Evolutionary conservation across 176 grass and related monocot species (phyloP).

Genomic region (Aegilops tauschii): DNA sequence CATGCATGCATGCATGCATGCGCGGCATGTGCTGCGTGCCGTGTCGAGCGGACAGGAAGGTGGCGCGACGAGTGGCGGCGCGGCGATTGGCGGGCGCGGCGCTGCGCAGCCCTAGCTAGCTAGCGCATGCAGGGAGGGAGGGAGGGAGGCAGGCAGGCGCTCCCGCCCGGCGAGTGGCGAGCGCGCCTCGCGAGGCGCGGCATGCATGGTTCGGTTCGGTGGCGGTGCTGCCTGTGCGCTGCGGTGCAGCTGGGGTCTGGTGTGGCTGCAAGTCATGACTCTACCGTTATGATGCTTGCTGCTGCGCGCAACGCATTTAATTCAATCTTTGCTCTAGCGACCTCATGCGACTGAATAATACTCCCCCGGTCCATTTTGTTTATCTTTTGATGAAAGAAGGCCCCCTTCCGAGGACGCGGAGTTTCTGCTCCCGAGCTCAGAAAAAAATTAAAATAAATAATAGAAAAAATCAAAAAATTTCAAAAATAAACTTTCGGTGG

Average conservation of each 20-base stretch:
- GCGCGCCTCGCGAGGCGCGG: slow-evolving; percentile 22
- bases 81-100: slow-evolving; percentile 31
- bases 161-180: slow-evolving; percentile 35
- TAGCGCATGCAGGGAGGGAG: background rate
- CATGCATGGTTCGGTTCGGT: background rate
- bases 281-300: no score
- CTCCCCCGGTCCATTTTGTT: no score
- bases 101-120: background rate
- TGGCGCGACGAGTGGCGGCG: slow-evolving; percentile 51
- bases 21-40: slow-evolving; percentile 40
- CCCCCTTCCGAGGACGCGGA: no score
- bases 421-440: no score
- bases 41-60: slow-evolving; percentile 30
- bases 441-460: no score
- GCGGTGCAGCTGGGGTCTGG: background rate
- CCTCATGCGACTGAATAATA: no score
- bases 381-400: no score
- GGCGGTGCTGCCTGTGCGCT: slow-evolving; percentile 20
- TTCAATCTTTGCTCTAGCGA: no score
- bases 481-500: no score
- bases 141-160: background rate
- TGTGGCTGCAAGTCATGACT: no score
- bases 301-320: no score
- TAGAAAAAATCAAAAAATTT: no score
- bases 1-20: slow-evolving; percentile 69